Evolutionary conservation across 805 yeast species (phyloP), one percentile per base, ranked within the genome.

Genomic region (Wickerhamomyces canadensis): DNA sequence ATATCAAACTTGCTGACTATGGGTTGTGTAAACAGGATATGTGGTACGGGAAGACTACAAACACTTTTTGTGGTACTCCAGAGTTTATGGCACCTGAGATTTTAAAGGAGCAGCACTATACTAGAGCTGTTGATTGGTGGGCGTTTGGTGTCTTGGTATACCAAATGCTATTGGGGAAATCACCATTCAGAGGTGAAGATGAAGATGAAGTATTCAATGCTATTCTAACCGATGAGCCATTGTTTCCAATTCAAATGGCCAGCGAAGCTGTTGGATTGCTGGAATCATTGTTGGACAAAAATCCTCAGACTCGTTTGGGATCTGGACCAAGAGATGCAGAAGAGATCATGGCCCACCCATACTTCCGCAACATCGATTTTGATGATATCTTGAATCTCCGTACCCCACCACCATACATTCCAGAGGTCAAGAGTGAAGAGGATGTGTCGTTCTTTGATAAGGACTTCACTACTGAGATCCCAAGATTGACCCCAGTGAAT

Each of bases 1-100:
- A 93, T 61, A 85, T 93, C 57, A 93, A 93, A 65, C 79, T 93
- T 51, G 98, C 94, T 22, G 99, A 93, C 64, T 93, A 91, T 57
- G 99, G 99, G 35, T 72, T 93, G 49, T 93, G 99, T 72, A 93
- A 93, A 61, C 98, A 88, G 51, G 84, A 74, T 34, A 86, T 86
- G 94, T 80, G 87, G 80, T 69, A 67, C 57, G 88, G 87, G 11
- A 78, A 74, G 49, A 86, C 89, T 15, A 93, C 97, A 0, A 80
- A 86, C 5, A 93, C 98, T 0, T 93, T 91, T 67, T 93, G 98
- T 68, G 98, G 99, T 51, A 93, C 99, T 3, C 99, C 99, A 0
- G 98, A 93, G 61, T 85, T 93, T 50, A 93, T 93, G 96, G 99
- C 98, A 1, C 99, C 99, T 0, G 99, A 93, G 62, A 91, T 93